A percentile compares a stretch with the other conserved stretches of the same genome.
Conservation (phyloP, 768 basidiomycete genomes). For the Nidula microcarpa region DNA sequence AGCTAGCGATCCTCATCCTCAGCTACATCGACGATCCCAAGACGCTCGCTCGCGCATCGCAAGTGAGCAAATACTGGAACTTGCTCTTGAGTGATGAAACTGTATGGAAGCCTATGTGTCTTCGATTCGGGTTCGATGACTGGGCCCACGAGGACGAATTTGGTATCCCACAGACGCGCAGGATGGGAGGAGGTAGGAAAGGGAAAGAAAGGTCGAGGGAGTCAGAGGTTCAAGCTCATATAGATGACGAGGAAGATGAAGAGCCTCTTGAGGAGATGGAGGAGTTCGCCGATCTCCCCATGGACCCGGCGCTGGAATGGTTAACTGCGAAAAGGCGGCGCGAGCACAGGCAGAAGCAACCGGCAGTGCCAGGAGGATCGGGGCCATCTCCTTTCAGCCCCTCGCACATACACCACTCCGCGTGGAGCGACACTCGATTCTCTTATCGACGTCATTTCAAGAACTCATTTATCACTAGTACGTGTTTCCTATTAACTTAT, state of each 20-base stretch:
- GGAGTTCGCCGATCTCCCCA: conserved; percentile 25
- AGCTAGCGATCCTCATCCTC: conserved; percentile 75
- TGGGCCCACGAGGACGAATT: conserved; percentile 10
- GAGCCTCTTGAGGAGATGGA: conserved; percentile 30
- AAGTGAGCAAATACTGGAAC: conserved; percentile 74
- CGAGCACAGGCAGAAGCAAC: background rate
- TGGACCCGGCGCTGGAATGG: conserved; percentile 39
- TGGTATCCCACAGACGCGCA: background rate
- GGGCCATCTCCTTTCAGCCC: background rate
- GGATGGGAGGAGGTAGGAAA: conserved; percentile 1
- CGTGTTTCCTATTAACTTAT: conserved; percentile 13
- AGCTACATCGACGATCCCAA: conserved; percentile 72
- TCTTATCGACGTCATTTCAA: conserved; percentile 75
- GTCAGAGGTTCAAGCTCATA: background rate
- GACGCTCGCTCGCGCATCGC: conserved; percentile 64
- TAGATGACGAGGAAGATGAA: conserved; percentile 14
- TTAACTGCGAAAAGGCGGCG: conserved; percentile 23
- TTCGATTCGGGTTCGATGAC: conserved; percentile 45
- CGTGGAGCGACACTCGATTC: conserved; percentile 19
- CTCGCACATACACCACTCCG: conserved; percentile 1
- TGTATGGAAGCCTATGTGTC: conserved; percentile 79
- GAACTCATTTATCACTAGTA: conserved; percentile 67
- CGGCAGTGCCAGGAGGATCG: conserved; percentile 4
- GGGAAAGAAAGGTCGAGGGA: background rate
- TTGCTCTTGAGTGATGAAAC: conserved; percentile 68